These are phyloP conservation scores for Wickerhamiella pararugosa DNA, from an alignment of 1,139 yeast genomes.

Conservation along the genomic window DNA sequence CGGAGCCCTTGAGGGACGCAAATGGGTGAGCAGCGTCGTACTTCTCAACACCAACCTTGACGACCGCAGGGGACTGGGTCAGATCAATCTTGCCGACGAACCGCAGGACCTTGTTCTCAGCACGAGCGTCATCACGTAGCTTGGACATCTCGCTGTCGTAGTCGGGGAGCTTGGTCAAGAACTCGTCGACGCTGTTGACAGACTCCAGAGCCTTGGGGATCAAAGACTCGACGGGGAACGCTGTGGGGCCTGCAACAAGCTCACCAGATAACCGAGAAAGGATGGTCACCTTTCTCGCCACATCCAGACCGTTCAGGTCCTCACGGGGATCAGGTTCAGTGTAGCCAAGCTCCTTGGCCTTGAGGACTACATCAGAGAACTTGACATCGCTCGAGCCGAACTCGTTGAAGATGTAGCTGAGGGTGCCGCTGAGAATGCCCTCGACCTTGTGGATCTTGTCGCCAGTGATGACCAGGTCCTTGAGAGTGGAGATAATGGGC, in stretches of 20 bases:
- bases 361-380: conserved; percentile 78
- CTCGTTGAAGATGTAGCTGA: conserved; percentile 91
- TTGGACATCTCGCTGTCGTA: conserved; percentile 68
- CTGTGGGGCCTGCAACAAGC: conserved; percentile 72
- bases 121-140: conserved; percentile 66
- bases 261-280: conserved; percentile 86
- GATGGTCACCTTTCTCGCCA: conserved; percentile 94
- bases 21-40: conserved; percentile 77
- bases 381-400: conserved; percentile 51
- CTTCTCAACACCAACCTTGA: conserved; percentile 77
- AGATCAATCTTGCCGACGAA: conserved; percentile 86
- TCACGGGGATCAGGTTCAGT: conserved; percentile 99
- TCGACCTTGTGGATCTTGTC: conserved; percentile 82
- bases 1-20: conserved; percentile 89
- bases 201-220: conserved; percentile 79
- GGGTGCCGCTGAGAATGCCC: conserved; percentile 92
- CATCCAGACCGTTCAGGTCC: conserved; percentile 93
- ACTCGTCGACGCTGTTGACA: conserved; percentile 59
- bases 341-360: conserved; percentile 84
- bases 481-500: conserved; percentile 79
- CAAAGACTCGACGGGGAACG: conserved; percentile 90
- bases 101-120: conserved; percentile 75
- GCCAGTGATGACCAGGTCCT: conserved; percentile 80
- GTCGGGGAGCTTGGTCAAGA: conserved; percentile 62
- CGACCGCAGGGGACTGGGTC: conserved; percentile 33